Conservation (phyloP, 495 filamentous ascomycete species). For the Tuber microsphaerosporum region DNA sequence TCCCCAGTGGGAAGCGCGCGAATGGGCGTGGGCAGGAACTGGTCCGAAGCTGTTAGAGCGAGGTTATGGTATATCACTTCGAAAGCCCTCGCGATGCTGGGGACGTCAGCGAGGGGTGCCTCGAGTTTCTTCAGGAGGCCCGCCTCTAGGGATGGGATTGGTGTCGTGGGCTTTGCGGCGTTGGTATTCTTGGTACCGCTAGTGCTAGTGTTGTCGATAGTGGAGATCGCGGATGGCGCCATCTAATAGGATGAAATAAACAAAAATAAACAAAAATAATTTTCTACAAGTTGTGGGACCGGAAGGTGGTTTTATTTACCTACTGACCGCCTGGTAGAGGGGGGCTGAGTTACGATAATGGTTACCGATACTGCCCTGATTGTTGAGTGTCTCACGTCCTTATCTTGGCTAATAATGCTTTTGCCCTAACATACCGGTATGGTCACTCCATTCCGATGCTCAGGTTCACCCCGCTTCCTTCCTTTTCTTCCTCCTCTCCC, state of each 20-base stretch:
- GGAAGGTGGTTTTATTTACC: constrained; percentile 21
- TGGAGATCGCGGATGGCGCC: constrained; percentile 28
- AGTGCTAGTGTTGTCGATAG: not conserved
- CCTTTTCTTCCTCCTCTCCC: not conserved
- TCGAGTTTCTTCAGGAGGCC: constrained; percentile 25
- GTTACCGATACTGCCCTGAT: not conserved
- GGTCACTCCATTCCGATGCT: not conserved
- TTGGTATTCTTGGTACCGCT: constrained; percentile 9
- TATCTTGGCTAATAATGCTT: not conserved
- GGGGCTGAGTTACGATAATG: not conserved
- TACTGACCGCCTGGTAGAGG: not conserved
- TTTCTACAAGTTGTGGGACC: not conserved
- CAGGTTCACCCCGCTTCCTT: not conserved
- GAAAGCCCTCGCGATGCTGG: constrained; percentile 57
- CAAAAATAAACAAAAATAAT: not conserved
- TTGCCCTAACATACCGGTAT: not conserved
- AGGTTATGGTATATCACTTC: constrained; percentile 56
- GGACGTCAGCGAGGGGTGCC: constrained; percentile 44
- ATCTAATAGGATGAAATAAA: constrained; percentile 27
- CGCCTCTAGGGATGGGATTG: constrained; percentile 5
- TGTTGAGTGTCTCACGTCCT: not conserved
- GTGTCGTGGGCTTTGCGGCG: not conserved
- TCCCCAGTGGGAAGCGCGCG: constrained; percentile 59
- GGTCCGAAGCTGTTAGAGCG: constrained; percentile 58
- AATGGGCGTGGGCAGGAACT: constrained; percentile 74